phyloP scores from a whole-genome alignment of 2,329 filamentous ascomycete genomes.

The Colletotrichum tabaci region DNA sequence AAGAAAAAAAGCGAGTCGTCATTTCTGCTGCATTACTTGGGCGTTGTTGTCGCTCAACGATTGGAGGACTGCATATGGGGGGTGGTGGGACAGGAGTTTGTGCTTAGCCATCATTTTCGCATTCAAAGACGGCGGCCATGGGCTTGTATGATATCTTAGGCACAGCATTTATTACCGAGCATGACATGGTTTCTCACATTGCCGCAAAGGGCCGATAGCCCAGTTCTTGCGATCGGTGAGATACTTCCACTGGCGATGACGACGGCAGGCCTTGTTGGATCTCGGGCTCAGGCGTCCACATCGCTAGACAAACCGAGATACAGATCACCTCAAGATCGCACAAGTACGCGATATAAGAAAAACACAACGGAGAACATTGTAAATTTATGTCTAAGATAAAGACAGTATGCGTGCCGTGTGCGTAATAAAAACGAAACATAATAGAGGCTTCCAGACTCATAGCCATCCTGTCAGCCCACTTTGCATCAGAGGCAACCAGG shows the following conservation, averaged over 20 bases:
- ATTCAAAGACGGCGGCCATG: slow-evolving; percentile 9
- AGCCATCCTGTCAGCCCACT: too few relatives aligned
- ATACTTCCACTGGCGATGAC: background rate
- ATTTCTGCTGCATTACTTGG: slow-evolving; percentile 29
- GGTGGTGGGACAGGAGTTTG: slow-evolving; percentile 20
- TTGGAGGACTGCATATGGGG: slow-evolving; percentile 18
- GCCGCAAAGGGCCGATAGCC: background rate
- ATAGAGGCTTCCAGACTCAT: too few relatives aligned
- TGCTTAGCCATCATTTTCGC: slow-evolving; percentile 2
- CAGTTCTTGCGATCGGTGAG: background rate
- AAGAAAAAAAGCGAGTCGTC: slow-evolving; percentile 28
- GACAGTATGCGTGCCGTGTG: too few relatives aligned
- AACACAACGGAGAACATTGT: too few relatives aligned
- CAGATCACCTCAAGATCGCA: too few relatives aligned
- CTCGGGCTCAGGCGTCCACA: too few relatives aligned
- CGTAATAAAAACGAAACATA: too few relatives aligned
- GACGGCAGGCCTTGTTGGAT: background rate
- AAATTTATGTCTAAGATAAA: too few relatives aligned
- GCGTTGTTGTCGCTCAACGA: slow-evolving; percentile 18
- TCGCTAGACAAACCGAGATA: background rate
- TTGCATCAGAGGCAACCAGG: slow-evolving; percentile 10
- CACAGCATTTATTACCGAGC: slow-evolving; percentile 23
- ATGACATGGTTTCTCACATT: background rate
- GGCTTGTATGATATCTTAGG: slow-evolving; percentile 29
- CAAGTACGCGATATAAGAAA: too few relatives aligned